These are phyloP conservation scores for Hortaea werneckii DNA, from an alignment of 2,329 filamentous ascomycete genomes.

Conservation along the genomic window DNA sequence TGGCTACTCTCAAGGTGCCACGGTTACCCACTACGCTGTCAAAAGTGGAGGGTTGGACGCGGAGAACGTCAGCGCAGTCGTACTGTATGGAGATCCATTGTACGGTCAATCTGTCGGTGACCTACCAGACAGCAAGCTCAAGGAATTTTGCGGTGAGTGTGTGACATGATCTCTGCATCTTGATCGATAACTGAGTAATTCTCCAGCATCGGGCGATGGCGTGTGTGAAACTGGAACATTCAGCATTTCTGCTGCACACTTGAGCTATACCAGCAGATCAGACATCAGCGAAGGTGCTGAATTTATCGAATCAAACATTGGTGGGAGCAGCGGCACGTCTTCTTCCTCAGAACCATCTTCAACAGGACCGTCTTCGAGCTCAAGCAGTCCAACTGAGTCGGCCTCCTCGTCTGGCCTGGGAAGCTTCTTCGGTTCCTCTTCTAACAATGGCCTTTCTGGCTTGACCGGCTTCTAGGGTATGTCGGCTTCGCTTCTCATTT, in stretches of 20 bases:
- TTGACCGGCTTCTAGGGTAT: neutral
- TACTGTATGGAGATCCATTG: conserved; percentile 24
- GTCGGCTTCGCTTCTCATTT: no score
- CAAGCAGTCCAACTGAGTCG: neutral
- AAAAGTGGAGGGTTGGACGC: conserved; percentile 5
- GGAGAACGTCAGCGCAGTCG: conserved; percentile 11
- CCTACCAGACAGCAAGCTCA: conserved; percentile 13
- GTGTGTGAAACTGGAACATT: conserved; percentile 17
- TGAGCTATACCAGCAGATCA: conserved; percentile 8
- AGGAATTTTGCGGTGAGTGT: conserved; percentile 17
- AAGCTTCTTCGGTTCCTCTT: neutral
- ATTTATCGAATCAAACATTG: conserved; percentile 7
- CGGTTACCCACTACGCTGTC: conserved; percentile 14
- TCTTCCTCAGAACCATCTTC: neutral
- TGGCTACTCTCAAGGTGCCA: conserved; percentile 20
- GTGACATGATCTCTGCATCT: neutral
- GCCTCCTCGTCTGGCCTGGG: neutral
- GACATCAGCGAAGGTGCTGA: conserved; percentile 9
- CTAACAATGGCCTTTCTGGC: neutral
- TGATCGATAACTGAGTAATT: neutral
- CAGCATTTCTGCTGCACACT: conserved; percentile 17
- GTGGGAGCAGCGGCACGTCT: neutral
- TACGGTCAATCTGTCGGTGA: conserved; percentile 13
- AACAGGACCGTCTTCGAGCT: neutral
- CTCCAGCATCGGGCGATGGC: conserved; percentile 13